Evolutionary conservation across 179 eudicot genomes (phyloP), one percentile per base, ranked within the genome.

Genomic region (Vitellaria paradoxa): DNA sequence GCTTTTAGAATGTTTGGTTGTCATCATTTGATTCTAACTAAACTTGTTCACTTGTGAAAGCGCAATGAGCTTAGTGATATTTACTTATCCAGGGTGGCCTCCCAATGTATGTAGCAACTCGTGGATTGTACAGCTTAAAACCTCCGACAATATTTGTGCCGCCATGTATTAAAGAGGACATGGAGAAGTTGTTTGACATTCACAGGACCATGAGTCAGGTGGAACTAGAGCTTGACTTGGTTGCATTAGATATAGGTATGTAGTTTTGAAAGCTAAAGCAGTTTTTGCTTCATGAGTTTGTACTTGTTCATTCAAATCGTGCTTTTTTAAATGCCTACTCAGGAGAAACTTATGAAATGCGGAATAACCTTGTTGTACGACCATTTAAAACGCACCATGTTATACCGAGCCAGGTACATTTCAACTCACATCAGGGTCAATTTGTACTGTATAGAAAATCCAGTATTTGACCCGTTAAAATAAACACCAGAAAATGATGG

Each of bases 21-120:
- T 66, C 59, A 17, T n/a, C 5, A 20, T 47, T 74, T 21, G 69
- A 74, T 74, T 74, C 12, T 9, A 30, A 4, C 5, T 6, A 20
- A 24, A 47, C 13, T 24, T 26, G 10, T 63, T 46, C 7, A 15
- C 17, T 0, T 24, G 23, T 47, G 20, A 63, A 49, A 24, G 65
- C 18, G 10, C 60, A 20, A 65, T 65, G 62, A 7, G 3, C 9
- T 53, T 55, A 1, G 24, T 15, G 65, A 14, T 63, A 53, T 78
- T 18, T 72, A 42, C 73, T 83, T 73, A 65, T 79, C 65, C 82
- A 95, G 99, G 99, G 99, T 81, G 99, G 99, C 73, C 87, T 95
- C 57, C 99, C 99, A 11, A 95, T 93, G 99, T 93, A 93, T 85
- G 83, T 95, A 53, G 99, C 98, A 49, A 93, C 98, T 77, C 99